These are phyloP conservation scores for Russula lepida DNA, from an alignment of 768 basidiomycete species.

Conservation along the genomic window DNA sequence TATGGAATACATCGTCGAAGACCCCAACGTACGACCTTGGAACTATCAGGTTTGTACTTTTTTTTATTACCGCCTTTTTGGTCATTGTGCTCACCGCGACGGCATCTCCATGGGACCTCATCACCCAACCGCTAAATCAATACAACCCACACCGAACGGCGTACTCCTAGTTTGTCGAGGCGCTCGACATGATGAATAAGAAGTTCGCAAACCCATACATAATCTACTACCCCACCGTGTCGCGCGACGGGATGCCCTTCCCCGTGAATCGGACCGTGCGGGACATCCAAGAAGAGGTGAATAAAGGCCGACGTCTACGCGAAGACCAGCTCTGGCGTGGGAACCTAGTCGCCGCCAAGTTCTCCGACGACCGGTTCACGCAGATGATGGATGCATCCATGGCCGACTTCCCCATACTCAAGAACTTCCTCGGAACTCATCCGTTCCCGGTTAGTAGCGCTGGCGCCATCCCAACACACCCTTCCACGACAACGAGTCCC, in stretches of 20 bases:
- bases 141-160: not conserved
- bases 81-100: not conserved
- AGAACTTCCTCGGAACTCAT: conserved; percentile 70
- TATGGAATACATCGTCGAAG: conserved; percentile 81
- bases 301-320: conserved; percentile 33
- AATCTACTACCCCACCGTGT: conserved; percentile 67
- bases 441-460: conserved; percentile 39
- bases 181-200: conserved; percentile 71
- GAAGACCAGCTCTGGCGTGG: conserved; percentile 71
- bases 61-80: not conserved
- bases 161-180: conserved; percentile 50
- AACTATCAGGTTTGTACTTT: conserved; percentile 51
- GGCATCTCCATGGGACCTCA: not conserved
- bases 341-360: conserved; percentile 73
- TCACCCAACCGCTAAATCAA: not conserved
- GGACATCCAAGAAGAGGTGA: conserved; percentile 54
- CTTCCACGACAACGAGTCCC: not conserved
- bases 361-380: conserved; percentile 36
- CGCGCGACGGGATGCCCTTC: conserved; percentile 76
- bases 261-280: conserved; percentile 69
- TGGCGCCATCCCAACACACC: conserved; percentile 18
- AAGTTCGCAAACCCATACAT: conserved; percentile 75
- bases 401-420: conserved; percentile 75
- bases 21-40: conserved; percentile 60
- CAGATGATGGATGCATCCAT: conserved; percentile 67